Percentiles rank a stretch among this genome's conserved stretches.
Evolutionary conservation across 805 yeast genomes (phyloP).

Genomic region (Candida jianshihensis): DNA sequence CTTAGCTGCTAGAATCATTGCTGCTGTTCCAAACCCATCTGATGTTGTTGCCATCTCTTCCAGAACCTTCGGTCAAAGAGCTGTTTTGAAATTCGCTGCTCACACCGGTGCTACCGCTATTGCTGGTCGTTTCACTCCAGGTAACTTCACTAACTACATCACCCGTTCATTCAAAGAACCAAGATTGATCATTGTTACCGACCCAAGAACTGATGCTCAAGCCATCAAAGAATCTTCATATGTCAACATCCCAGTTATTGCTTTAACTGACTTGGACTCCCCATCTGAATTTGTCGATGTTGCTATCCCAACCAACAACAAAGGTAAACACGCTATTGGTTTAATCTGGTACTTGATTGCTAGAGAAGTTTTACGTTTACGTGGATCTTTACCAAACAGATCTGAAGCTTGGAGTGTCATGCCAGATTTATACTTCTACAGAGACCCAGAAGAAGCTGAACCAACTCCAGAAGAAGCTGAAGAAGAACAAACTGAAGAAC

Average conservation of each 20-base stretch:
- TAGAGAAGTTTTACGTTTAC: constrained; percentile 98
- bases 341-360: constrained; percentile 99
- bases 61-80: constrained; percentile 99
- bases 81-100: constrained; percentile 98
- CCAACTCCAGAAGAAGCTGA: constrained; percentile 57
- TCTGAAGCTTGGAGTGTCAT: constrained; percentile 95
- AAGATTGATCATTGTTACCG: constrained; percentile 97
- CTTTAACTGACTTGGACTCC: constrained; percentile 97
- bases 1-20: constrained; percentile 98
- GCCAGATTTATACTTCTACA: constrained; percentile 99
- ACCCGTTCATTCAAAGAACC: constrained; percentile 99
- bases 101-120: constrained; percentile 99
- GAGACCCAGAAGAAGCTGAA: constrained; percentile 99
- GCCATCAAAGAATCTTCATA: constrained; percentile 99
- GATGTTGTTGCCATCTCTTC: constrained; percentile 99
- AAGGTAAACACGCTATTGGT: constrained; percentile 99
- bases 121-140: constrained; percentile 99
- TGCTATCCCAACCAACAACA: constrained; percentile 99
- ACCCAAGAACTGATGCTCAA: constrained; percentile 99
- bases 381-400: constrained; percentile 97
- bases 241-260: constrained; percentile 99
- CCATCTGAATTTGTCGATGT: constrained; percentile 99
- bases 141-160: constrained; percentile 99
- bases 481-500: constrained; percentile 46
- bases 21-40: constrained; percentile 97